Conservation (phyloP, 2,329 filamentous ascomycete genomes). For the Fusarium lyarnte region DNA sequence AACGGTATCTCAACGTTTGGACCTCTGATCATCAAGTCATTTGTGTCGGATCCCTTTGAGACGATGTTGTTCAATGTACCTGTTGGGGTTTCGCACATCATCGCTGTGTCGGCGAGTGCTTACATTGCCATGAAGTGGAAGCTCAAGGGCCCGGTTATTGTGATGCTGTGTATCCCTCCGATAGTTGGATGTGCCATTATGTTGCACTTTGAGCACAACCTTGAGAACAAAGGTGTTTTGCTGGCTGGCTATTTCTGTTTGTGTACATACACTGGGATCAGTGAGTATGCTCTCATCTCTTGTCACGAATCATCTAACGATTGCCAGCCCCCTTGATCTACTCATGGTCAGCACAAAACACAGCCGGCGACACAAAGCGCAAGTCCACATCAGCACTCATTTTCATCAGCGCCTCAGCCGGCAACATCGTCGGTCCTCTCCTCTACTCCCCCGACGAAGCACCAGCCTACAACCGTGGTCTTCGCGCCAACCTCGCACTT, state of each 20-base stretch:
- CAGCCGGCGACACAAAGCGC: constrained; percentile 75
- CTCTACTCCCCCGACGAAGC: constrained; percentile 66
- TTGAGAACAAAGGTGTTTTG: constrained; percentile 57
- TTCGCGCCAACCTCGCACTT: constrained; percentile 68
- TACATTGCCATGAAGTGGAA: constrained; percentile 64
- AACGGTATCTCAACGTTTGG: constrained; percentile 69
- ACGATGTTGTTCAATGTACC: constrained; percentile 71
- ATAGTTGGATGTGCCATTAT: constrained; percentile 66
- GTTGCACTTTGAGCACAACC: constrained; percentile 58
- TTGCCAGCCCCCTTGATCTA: constrained; percentile 63
- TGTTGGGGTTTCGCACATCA: constrained; percentile 67
- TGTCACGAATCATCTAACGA: constrained; percentile 24
- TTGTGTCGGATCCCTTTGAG: constrained; percentile 65
- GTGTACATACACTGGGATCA: constrained; percentile 62
- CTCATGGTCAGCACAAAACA: constrained; percentile 70
- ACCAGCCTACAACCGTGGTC: constrained; percentile 57
- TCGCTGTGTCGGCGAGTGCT: constrained; percentile 66
- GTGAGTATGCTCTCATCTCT: constrained; percentile 41
- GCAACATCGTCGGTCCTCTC: constrained; percentile 73
- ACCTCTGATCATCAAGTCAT: constrained; percentile 66
- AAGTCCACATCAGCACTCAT: constrained; percentile 72
- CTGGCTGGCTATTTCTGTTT: constrained; percentile 67
- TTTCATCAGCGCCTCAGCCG: constrained; percentile 71
- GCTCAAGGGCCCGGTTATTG: constrained; percentile 65
- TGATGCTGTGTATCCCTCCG: constrained; percentile 64